Evolutionary conservation across 192 early-diverging fungal species (phyloP).

Genomic region (Podila epicladia): DNA sequence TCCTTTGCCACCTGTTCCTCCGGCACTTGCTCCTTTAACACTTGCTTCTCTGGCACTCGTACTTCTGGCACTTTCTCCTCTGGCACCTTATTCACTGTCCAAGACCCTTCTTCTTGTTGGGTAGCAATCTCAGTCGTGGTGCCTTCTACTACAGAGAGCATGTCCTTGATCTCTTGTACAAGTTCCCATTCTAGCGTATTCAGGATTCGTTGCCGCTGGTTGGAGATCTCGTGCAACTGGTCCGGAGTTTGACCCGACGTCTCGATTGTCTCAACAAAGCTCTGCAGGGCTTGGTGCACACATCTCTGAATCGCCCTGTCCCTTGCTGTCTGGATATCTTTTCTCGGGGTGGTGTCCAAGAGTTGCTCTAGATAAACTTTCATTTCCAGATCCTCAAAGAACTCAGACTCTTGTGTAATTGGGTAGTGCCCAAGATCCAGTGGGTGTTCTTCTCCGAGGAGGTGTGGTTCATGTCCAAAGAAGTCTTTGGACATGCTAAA

Average conservation of each 20-base stretch:
- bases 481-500: too few relatives aligned
- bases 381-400: conserved; percentile 1
- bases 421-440: neutral
- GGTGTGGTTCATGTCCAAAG: neutral
- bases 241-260: neutral
- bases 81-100: too few relatives aligned
- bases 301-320: neutral
- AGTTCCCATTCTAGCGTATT: conserved; percentile 23
- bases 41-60: neutral
- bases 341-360: neutral
- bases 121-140: too few relatives aligned
- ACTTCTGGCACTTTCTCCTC: too few relatives aligned
- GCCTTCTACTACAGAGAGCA: neutral
- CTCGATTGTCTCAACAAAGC: conserved; percentile 2
- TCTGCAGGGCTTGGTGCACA: neutral
- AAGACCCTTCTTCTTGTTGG: too few relatives aligned
- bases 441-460: neutral
- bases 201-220: conserved; percentile 10
- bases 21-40: neutral
- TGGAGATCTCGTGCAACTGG: neutral
- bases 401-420: neutral
- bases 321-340: neutral
- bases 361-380: neutral
- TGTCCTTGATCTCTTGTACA: conserved; percentile 24
- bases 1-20: neutral